These are phyloP conservation scores for Starmera pachycereana DNA, from an alignment of 805 yeast genomes.

Conservation along the genomic window DNA sequence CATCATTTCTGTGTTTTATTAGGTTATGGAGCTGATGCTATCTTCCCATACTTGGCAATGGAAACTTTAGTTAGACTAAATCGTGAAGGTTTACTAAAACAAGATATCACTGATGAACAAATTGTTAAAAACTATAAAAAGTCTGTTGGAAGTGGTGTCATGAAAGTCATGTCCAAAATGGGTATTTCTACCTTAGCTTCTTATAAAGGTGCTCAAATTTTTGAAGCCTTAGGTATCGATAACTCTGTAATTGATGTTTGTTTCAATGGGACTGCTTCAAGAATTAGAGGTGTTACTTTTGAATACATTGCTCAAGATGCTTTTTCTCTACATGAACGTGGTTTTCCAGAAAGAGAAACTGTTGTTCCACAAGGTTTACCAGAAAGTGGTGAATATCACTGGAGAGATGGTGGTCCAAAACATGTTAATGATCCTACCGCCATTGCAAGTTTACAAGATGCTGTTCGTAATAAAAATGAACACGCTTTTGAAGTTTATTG, in stretches of 20 bases:
- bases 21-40: conserved; percentile 96
- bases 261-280: conserved; percentile 94
- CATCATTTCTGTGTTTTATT: conserved; percentile 91
- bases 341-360: conserved; percentile 71
- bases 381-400: conserved; percentile 94
- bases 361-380: conserved; percentile 64
- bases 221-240: conserved; percentile 94
- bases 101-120: conserved; percentile 43
- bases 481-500: conserved; percentile 85
- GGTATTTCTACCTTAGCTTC: conserved; percentile 97
- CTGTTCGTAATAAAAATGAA: conserved; percentile 95
- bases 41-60: conserved; percentile 88
- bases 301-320: conserved; percentile 97
- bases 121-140: conserved; percentile 71
- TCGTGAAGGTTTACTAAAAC: conserved; percentile 60
- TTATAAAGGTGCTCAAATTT: conserved; percentile 98
- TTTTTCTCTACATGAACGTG: conserved; percentile 84
- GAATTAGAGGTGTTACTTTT: conserved; percentile 92
- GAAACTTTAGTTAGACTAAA: conserved; percentile 83
- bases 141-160: conserved; percentile 82
- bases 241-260: conserved; percentile 92
- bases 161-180: conserved; percentile 98
- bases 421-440: conserved; percentile 94
- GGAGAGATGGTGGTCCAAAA: conserved; percentile 98
- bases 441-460: conserved; percentile 91